Evolutionary conservation across 2,329 filamentous ascomycete species (phyloP).

Genomic region (Colletotrichum magnum): DNA sequence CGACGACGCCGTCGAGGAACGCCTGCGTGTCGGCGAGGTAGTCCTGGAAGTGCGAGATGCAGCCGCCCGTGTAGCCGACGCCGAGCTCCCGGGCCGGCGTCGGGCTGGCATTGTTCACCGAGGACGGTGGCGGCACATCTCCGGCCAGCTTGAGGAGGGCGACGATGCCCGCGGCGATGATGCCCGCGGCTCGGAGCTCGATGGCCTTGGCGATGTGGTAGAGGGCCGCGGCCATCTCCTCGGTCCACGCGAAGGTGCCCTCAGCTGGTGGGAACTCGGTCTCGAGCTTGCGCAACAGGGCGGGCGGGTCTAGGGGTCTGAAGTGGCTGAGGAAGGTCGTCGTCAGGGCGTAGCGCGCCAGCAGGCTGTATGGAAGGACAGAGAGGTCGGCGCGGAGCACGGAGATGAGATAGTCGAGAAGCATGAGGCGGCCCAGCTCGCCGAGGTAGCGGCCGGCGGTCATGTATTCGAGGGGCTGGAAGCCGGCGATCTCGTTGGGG

Average conservation of each 20-base stretch:
- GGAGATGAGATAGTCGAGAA: conserved; percentile 74
- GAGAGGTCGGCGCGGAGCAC: conserved; percentile 56
- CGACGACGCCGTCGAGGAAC: conserved; percentile 72
- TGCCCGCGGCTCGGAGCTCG: conserved; percentile 78
- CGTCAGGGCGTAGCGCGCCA: conserved; percentile 73
- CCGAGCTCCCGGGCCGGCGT: conserved; percentile 68
- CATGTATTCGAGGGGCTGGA: conserved; percentile 90
- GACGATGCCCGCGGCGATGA: conserved; percentile 80
- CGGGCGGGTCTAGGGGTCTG: conserved; percentile 51
- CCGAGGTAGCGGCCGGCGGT: conserved; percentile 84
- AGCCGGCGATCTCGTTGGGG: conserved; percentile 78
- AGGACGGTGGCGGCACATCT: conserved; percentile 65
- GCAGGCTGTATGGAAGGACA: conserved; percentile 67
- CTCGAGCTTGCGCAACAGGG: conserved; percentile 63
- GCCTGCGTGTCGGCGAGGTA: conserved; percentile 79
- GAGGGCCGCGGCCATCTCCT: conserved; percentile 70
- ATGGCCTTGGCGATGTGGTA: conserved; percentile 79
- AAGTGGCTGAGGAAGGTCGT: conserved; percentile 82
- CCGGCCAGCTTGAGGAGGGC: conserved; percentile 78
- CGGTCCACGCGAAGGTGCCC: conserved; percentile 73
- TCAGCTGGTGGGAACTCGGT: conserved; percentile 65
- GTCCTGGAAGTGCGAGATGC: conserved; percentile 84
- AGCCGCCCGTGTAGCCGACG: conserved; percentile 85
- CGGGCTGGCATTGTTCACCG: conserved; percentile 42
- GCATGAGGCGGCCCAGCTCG: conserved; percentile 79